These are phyloP conservation scores for Yarrowia osloensis DNA, from an alignment of 805 yeast genomes.

Conservation along the genomic window DNA sequence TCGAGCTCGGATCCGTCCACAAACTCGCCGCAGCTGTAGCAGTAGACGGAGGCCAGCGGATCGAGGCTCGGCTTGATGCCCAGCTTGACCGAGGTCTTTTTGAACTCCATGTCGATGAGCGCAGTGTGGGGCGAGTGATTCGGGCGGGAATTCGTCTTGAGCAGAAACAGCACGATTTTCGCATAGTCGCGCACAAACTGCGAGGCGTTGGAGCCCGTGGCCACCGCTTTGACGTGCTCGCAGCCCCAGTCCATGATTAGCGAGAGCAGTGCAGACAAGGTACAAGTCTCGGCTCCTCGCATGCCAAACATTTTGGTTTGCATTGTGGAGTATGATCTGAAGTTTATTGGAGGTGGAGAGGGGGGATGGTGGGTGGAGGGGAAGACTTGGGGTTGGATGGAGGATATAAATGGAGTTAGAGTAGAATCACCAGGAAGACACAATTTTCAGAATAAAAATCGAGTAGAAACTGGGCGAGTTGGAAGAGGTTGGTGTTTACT, in stretches of 20 bases:
- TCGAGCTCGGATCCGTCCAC: slow-evolving; percentile 64
- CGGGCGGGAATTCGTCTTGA: neutral
- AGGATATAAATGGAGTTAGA: too few species aligned
- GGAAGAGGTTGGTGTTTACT: too few species aligned
- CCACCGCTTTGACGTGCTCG: slow-evolving; percentile 8
- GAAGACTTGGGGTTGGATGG: too few species aligned
- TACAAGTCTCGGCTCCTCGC: too few species aligned
- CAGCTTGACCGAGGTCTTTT: slow-evolving; percentile 3
- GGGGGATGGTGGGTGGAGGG: neutral
- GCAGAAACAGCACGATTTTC: slow-evolving; percentile 11
- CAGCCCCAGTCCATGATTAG: slow-evolving; percentile 27
- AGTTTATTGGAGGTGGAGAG: neutral
- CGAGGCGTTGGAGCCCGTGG: slow-evolving; percentile 17
- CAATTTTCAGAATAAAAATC: too few species aligned
- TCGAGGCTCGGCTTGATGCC: slow-evolving; percentile 3
- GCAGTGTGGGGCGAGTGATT: neutral
- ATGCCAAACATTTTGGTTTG: neutral
- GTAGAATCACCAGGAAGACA: too few species aligned
- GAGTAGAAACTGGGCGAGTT: too few species aligned
- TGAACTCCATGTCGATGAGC: slow-evolving; percentile 24
- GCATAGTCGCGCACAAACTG: slow-evolving; percentile 29
- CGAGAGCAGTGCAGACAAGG: neutral
- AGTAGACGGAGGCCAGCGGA: slow-evolving; percentile 50
- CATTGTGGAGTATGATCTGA: neutral
- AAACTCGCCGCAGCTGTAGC: slow-evolving; percentile 77